Conservation (phyloP, 805 yeast species). For the Candida schatavii region DNA sequence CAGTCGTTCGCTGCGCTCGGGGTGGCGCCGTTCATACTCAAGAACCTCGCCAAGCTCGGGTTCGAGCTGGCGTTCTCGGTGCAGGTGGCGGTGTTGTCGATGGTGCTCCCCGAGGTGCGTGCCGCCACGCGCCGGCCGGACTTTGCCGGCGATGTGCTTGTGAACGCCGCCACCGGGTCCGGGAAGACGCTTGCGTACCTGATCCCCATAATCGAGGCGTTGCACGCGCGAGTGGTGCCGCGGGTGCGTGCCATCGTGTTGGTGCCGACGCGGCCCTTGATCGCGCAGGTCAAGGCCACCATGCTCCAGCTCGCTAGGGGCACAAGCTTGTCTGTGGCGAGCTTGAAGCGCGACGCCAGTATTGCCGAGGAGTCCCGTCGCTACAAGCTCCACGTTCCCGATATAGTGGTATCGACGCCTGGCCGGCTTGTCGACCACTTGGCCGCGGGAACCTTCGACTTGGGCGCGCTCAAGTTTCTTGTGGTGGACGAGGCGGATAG, state of each 20-base stretch:
- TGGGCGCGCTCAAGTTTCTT: conserved; percentile 56
- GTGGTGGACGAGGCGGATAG: conserved; percentile 84
- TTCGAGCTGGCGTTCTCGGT: conserved; percentile 69
- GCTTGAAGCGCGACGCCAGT: conserved; percentile 51
- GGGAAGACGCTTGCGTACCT: conserved; percentile 92
- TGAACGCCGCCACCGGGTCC: conserved; percentile 93
- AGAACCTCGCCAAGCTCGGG: conserved; percentile 46
- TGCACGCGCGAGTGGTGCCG: conserved; percentile 65
- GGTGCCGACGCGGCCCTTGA: conserved; percentile 88
- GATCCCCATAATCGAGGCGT: conserved; percentile 74
- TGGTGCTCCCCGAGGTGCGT: conserved; percentile 26
- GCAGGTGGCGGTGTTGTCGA: conserved; percentile 65
- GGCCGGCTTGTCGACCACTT: conserved; percentile 83
- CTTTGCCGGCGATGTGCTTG: conserved; percentile 71
- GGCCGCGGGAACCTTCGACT: conserved; percentile 34
- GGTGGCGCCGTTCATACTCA: conserved; percentile 41
- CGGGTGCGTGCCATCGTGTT: conserved; percentile 70
- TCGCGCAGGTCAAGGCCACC: conserved; percentile 74
- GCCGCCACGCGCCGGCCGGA: conserved; percentile 34
- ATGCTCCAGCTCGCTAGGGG: conserved; percentile 61
- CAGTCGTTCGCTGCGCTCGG: conserved; percentile 49
- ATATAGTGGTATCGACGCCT: conserved; percentile 69
- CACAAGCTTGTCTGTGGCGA: conserved; percentile 59
- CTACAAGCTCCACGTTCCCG: conserved; percentile 51
- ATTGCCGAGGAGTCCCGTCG: conserved; percentile 63